Evolutionary conservation across 495 filamentous ascomycete species (phyloP), one percentile per base, ranked within the genome.

Genomic region (Penicillium paradoxum): DNA sequence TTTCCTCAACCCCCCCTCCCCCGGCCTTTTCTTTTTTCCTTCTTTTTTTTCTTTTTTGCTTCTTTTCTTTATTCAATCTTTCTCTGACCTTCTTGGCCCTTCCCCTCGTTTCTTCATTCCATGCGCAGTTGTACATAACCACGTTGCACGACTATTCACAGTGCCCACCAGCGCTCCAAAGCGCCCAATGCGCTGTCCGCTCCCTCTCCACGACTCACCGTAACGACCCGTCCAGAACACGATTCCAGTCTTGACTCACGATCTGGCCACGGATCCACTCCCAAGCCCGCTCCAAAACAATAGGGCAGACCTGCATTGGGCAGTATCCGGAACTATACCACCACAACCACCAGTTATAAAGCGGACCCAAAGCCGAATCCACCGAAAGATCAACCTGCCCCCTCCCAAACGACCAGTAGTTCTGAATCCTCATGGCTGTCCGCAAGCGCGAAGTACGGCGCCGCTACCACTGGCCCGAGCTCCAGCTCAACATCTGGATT

Each of bases 401-500:
- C n/a, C n/a, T n/a, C n/a, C n/a, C n/a, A n/a, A n/a, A n/a, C n/a
- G n/a, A n/a, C n/a, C n/a, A n/a, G n/a, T n/a, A n/a, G n/a, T n/a
- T n/a, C n/a, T n/a, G n/a, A n/a, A n/a, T 47, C 30, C 1, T 2
- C 34, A 55, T 70, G 65, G 54, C 63, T 11, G 56, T 59, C 21
- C 44, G 40, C 32, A 48, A 59, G 48, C 65, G 64, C 51, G 51
- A 54, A 34, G 42, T 50, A 17, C 75, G 83, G 29, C 82, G 87
- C 54, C 82, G 80, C 54, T 97, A 96, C 78, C 85, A 86, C 78
- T 99, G 93, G 93, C 95, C 95, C 2, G 89, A 95, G 61, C 72
- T 88, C 50, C 89, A 95, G 67, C 81, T 99, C 48, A 95, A 95
- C 67, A 72, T 97, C 58, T 96, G 95, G 88, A 85, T 95, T 57